Base-by-base conservation (phyloP, 768 basidiomycete genomes). In the Suillus sp. region DNA sequence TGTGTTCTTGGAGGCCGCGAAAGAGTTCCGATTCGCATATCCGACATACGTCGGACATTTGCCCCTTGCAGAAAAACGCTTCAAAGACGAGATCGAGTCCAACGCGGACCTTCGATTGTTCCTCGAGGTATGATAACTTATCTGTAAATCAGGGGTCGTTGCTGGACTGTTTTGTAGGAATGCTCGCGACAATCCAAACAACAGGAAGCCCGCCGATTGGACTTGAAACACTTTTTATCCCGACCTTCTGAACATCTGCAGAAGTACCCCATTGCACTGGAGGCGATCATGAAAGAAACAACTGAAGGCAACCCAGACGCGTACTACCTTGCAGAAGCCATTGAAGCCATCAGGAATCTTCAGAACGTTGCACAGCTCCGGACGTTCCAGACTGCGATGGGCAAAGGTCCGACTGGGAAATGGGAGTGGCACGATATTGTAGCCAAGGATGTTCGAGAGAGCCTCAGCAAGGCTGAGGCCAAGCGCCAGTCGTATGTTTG, bases 401-500 rank as follows among this genome's bases (percentile, higher is more conserved):
- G 92, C 16, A 86, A 86, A 69, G 95, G 94, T 4, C 80, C 85
- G 2, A 86, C 90, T 2, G 85, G 83, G 3, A 94, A 93, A 72
- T 88, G 91, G 82, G 92, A 95, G 67, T 98, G 95, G 95, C 87
- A 93, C 71, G 92, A 96, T 72, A 76, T 97, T 20, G 92, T 96
- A 5, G 76, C 90, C 1, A 77, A 84, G 48, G 92, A 94, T 45
- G 70, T 87, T 11, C 79, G 86, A 56, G 81, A 84, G 67, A 73
- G 68, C 2, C 80, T 95, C 64, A 75, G 84, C 13, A 93, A 93
- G 77, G 80, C 89, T 48, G 93, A 94, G 71, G 80, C 84, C 22
- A 93, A 93, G 73, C 85, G 93, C 38, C 95, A 96, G 77, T 83
- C 88, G 93, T 95, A 73, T 75, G 92, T 76, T 43, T 4, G 20